phyloP scores from a whole-genome alignment of 2,329 filamentous ascomycete species.

The Parascedosporium putredinis region DNA sequence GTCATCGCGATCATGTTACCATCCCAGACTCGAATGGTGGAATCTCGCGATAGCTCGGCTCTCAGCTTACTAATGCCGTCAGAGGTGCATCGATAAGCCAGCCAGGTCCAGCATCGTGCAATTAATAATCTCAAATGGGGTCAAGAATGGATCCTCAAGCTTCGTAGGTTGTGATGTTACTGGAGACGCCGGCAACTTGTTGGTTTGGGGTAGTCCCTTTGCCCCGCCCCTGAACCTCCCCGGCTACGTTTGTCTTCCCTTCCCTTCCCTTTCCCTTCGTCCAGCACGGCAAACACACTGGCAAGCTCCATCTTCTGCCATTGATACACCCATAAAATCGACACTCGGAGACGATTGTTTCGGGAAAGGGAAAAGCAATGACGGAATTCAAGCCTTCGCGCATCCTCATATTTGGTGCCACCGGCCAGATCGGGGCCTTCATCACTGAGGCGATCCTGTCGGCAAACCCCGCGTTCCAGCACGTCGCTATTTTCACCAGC shows the following conservation, averaged over 20 bases:
- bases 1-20: neutral
- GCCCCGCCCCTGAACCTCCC: too few species aligned
- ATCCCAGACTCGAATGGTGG: neutral
- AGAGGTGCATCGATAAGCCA: too few species aligned
- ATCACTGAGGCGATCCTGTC: slow-evolving; percentile 27
- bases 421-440: slow-evolving; percentile 29
- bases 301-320: too few species aligned
- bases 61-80: neutral
- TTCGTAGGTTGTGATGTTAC: neutral
- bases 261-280: too few species aligned
- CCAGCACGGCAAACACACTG: too few species aligned
- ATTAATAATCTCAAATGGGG: neutral
- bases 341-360: neutral
- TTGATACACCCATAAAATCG: neutral
- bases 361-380: neutral
- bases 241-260: too few species aligned
- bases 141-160: neutral
- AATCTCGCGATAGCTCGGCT: neutral
- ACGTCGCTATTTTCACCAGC: slow-evolving; percentile 24
- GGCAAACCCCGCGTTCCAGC: slow-evolving; percentile 22
- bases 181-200: too few species aligned
- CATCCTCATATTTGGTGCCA: slow-evolving; percentile 25
- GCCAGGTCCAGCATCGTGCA: too few species aligned
- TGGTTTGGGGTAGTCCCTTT: too few species aligned
- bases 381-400: slow-evolving; percentile 4